Evolutionary conservation across 192 early-diverging fungal genomes (phyloP), one percentile per base, ranked within the genome.

Genomic region (Pilobolus umbonatus): DNA sequence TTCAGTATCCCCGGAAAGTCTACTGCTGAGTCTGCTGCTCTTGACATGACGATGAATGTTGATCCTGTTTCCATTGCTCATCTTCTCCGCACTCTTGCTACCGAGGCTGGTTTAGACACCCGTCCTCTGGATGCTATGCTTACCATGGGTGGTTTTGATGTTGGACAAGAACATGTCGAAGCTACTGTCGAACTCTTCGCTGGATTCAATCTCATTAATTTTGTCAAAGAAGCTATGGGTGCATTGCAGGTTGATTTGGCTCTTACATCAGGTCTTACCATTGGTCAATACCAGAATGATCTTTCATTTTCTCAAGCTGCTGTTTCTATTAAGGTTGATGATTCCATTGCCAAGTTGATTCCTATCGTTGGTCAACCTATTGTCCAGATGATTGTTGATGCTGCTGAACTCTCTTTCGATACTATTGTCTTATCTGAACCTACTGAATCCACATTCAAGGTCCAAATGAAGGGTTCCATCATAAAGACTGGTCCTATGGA

Each of bases 351-450:
- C 29, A 67, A 69, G 54, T 55, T 81, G 6, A 72, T 80, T 26
- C 75, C 79, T 31, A 66, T 78, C 40, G 71, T 84, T 40, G 79
- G 75, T 53, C 73, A 71, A 42, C 81, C 81, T 24, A 77, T 83
- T 64, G 81, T 79, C 12, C 76, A 77, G 56, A 55, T 64, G 8
- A 75, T 83, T 59, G 75, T 83, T 31, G 61, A 52, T 48, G 62
- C 25, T 42, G 68, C 75, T 3, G 29, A 30, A 12, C 63, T 80
- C 46, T 56, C 57, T 28, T 75, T 79, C 51, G 53, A 74, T 10
- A 57, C 64, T 5, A 45, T 79, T 25, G 51, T 55, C 2, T 56
- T 80, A 25, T 62, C 63, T 26, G 39, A 56, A 3, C 72, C 75
- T 9, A 73, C 80, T 14, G 68, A 79, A 25, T 46, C 58, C 26